A percentile compares a stretch with the other conserved stretches of the same genome.
Conservation (phyloP, 129 eudicot species). For the Flaveria ramosissima region DNA sequence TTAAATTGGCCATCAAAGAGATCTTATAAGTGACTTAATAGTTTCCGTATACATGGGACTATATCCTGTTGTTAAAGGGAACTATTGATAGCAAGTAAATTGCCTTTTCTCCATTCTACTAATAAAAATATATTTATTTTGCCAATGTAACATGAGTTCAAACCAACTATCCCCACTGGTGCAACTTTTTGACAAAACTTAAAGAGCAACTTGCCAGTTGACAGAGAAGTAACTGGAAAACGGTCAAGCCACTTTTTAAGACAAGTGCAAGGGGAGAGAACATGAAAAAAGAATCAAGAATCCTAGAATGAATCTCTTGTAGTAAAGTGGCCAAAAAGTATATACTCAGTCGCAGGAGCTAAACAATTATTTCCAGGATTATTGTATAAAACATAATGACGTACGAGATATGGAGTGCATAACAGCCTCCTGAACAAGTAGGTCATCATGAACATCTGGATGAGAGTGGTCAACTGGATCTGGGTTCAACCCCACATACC, state of each 20-base stretch:
- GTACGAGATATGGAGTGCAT: conserved; percentile 60
- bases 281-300: conserved; percentile 10
- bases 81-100: not conserved
- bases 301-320: conserved; percentile 3
- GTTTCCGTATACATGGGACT: conserved; percentile 11
- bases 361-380: conserved; percentile 10
- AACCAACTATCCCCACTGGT: not conserved
- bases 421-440: conserved; percentile 65
- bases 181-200: conserved; percentile 10
- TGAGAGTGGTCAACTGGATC: conserved; percentile 95
- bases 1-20: not conserved
- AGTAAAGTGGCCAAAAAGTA: conserved; percentile 18
- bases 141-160: not conserved
- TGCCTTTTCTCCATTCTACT: conserved; percentile 18
- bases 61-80: not conserved
- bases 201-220: conserved; percentile 13
- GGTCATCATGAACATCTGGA: conserved; percentile 93
- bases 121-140: conserved; percentile 12
- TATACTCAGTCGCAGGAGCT: conserved; percentile 1
- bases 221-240: conserved; percentile 4
- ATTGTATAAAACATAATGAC: conserved; percentile 24
- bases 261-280: conserved; percentile 10
- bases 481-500: conserved; percentile 78
- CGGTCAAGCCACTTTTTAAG: not conserved
- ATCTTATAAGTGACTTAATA: not conserved